Evolutionary conservation across 78 protist genomes (phyloP), one percentile per base, ranked within the genome.

Genomic region (Cavenderia fasciculata): DNA sequence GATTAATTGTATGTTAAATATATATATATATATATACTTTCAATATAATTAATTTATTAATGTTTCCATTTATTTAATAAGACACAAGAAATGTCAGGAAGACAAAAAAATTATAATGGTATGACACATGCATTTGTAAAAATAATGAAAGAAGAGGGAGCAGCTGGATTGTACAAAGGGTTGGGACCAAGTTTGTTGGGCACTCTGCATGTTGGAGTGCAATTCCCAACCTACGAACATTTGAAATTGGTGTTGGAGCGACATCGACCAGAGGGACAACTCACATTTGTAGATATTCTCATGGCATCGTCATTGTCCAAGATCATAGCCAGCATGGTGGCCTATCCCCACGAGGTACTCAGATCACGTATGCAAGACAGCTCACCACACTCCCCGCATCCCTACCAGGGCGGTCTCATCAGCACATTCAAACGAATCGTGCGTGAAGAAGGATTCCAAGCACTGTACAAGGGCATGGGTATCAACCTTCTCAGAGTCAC

Each of bases 341-440:
- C 96, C 29, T 95, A 95, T 43, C 97, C 97, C 8, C 97, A 95
- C 43, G 97, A 95, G 72, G 97, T 95, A 41, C 61, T 69, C 44
- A 77, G 96, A 57, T 70, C 94, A 21, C 87, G 93, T 29, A 27
- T 68, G 40, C 95, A 95, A 52, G 92, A 90, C 59, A 94, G 76
- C 27, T 63, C 84, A 56, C 65, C 73, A 11, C 33, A 74, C 10
- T 77, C 88, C 18, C 85, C 82, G 4, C 36, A 63, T 19, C 59
- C 65, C 44, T 47, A 62, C 14, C 59, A 70, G 38, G 93, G 85
- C 12, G 23, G 65, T 44, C 1, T 87, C 6, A 0, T 82, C 0
- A 59, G 71, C 25, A 57, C 54, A 25, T 63, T 76, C 31, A 54
- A 40, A 38, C 69, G 56, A 21, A 74, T 92, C 1, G 4, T 79